These are phyloP conservation scores for Euptelea pleiosperma DNA, from an alignment of 164 flowering plant species.

Conservation along the genomic window DNA sequence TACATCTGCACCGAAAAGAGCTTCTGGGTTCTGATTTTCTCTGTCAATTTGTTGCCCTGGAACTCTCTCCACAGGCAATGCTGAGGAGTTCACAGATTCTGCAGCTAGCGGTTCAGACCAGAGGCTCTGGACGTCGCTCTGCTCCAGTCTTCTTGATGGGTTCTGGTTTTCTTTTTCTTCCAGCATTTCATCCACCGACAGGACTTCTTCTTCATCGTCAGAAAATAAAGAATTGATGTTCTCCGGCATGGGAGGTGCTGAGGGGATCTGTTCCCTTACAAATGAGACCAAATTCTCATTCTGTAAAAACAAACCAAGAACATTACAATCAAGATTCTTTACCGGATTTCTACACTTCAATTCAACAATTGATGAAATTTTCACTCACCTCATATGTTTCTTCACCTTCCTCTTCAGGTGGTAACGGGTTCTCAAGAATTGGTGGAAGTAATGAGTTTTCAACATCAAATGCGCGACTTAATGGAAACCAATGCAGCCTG, in stretches of 20 bases:
- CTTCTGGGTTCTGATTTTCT: slow-evolving; percentile 20
- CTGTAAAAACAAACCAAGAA: slow-evolving; percentile 10
- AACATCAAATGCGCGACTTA: slow-evolving; percentile 50
- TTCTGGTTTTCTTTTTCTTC: slow-evolving; percentile 21
- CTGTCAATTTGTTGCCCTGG: slow-evolving; percentile 8
- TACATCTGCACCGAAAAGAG: slow-evolving; percentile 6
- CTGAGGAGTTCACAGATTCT: slow-evolving; percentile 24
- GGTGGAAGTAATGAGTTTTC: slow-evolving; percentile 42
- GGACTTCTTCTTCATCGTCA: slow-evolving; percentile 18
- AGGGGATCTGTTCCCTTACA: slow-evolving; percentile 17
- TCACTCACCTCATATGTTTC: slow-evolving; percentile 42
- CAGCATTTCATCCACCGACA: background rate
- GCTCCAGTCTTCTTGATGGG: slow-evolving; percentile 10
- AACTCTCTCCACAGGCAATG: slow-evolving; percentile 16
- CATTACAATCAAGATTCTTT: background rate
- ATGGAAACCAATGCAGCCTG: slow-evolving; percentile 73
- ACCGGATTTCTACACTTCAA: slow-evolving; percentile 4
- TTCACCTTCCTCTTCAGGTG: slow-evolving; percentile 22
- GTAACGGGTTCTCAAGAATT: slow-evolving; percentile 15
- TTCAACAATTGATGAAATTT: background rate
- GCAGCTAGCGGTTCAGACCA: slow-evolving; percentile 7
- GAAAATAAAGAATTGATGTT: slow-evolving; percentile 16
- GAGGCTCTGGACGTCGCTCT: slow-evolving; percentile 16
- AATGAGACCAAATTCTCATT: slow-evolving; percentile 10
- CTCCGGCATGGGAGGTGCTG: slow-evolving; percentile 42